phyloP scores from a whole-genome alignment of 2,329 filamentous ascomycete species.

The Fusarium albosuccineum region DNA sequence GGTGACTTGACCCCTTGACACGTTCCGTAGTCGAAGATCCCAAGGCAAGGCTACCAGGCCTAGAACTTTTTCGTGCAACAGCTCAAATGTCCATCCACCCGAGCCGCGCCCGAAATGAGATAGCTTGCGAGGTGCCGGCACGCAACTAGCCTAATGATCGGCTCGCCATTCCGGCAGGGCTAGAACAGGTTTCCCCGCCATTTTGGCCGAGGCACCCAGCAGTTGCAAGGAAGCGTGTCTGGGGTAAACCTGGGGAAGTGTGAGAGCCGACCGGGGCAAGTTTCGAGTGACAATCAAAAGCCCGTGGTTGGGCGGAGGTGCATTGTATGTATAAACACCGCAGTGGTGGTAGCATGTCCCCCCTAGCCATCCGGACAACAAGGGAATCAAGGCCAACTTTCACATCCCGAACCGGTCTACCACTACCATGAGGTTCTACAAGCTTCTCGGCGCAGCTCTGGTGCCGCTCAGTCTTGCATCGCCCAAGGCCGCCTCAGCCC shows the following conservation, averaged over 20 bases:
- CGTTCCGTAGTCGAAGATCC: background rate
- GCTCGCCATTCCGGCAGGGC: background rate
- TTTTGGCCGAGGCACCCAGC: background rate
- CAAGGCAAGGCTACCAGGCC: background rate
- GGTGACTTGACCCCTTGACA: too few species aligned
- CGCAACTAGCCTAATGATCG: background rate
- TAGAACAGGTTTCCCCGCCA: slow-evolving; percentile 25
- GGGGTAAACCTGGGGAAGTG: slow-evolving; percentile 26
- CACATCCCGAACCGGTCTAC: background rate
- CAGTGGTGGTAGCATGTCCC: slow-evolving; percentile 3
- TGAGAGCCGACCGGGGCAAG: background rate
- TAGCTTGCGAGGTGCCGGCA: slow-evolving; percentile 11
- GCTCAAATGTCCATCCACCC: background rate
- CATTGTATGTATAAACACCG: slow-evolving; percentile 8
- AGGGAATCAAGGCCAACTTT: background rate
- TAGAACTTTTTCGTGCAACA: background rate
- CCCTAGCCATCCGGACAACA: background rate
- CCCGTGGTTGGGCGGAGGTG: background rate
- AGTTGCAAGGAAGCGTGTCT: background rate
- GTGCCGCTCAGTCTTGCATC: slow-evolving; percentile 50
- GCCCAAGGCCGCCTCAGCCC: slow-evolving; percentile 41
- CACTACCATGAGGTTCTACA: slow-evolving; percentile 53
- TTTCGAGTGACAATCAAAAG: slow-evolving; percentile 16
- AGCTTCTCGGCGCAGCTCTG: slow-evolving; percentile 51
- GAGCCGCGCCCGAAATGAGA: slow-evolving; percentile 2